Percentiles rank a stretch among this genome's conserved stretches.
phyloP scores from a whole-genome alignment of 202 grass and related monocot genomes.

The Panicum hallii region DNA sequence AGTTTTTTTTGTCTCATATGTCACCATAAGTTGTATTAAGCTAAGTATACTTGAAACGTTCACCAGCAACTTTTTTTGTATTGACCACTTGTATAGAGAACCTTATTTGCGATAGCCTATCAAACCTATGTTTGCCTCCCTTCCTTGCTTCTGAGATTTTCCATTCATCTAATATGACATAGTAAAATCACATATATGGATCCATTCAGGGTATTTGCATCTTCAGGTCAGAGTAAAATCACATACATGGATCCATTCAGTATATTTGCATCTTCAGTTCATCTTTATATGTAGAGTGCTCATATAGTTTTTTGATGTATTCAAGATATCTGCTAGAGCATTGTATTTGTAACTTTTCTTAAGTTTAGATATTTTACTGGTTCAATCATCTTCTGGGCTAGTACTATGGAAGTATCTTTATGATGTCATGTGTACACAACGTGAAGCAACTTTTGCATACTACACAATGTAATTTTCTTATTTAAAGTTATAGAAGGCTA shows the following conservation, averaged over 20 bases:
- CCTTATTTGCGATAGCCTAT: neutral
- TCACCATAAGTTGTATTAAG: neutral
- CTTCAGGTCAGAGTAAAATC: no score
- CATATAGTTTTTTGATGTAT: neutral
- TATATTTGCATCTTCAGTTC: slow-evolving; percentile 3
- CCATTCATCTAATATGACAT: neutral
- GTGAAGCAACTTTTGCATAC: neutral
- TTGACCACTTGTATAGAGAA: no score
- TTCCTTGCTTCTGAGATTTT: neutral
- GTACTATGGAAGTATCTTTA: neutral
- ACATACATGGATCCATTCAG: neutral
- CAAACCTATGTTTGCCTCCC: neutral
- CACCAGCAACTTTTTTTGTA: neutral
- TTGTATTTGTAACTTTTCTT: neutral
- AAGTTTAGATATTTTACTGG: neutral
- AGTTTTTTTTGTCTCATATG: neutral
- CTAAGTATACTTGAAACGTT: neutral
- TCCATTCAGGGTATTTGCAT: no score
- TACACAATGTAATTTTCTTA: neutral
- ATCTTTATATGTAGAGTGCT: neutral
- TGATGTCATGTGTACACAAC: neutral
- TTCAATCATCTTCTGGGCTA: neutral
- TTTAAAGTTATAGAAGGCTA: neutral
- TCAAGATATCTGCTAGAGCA: neutral
- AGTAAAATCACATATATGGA: neutral